phyloP scores from a whole-genome alignment of 768 basidiomycete genomes.

The Mycena polygramma region DNA sequence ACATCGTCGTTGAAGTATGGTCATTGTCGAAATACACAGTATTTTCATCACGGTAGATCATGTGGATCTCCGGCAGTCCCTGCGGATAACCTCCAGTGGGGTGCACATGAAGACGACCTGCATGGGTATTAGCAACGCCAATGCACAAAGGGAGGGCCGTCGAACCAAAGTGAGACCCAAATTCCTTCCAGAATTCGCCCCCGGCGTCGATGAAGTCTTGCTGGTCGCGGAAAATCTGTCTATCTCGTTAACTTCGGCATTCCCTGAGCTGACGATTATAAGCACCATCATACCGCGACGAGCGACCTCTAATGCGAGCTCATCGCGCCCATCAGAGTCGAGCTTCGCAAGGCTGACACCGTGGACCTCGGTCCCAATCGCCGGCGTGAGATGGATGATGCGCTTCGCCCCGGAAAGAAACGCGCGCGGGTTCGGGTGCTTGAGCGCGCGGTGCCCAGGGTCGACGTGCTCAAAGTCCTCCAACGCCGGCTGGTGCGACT shows the following conservation, averaged over 20 bases:
- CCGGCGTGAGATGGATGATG: conserved; percentile 63
- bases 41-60: conserved; percentile 70
- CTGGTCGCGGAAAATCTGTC: conserved; percentile 67
- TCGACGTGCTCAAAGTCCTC: conserved; percentile 69
- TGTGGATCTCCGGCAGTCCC: conserved; percentile 66
- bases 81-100: conserved; percentile 71
- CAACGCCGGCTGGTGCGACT: conserved; percentile 58
- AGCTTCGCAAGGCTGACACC: conserved; percentile 66
- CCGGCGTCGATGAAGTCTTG: conserved; percentile 65
- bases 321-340: conserved; percentile 58
- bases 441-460: conserved; percentile 66
- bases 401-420: conserved; percentile 63
- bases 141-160: neutral
- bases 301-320: conserved; percentile 63
- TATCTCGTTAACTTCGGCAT: neutral
- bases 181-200: conserved; percentile 62
- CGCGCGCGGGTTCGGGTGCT: conserved; percentile 62
- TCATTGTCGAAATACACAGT: conserved; percentile 63
- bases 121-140: neutral
- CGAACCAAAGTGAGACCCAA: conserved; percentile 62
- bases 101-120: conserved; percentile 64
- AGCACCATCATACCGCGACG: conserved; percentile 32
- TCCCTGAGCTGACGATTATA: no score
- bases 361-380: conserved; percentile 67
- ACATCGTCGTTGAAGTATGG: conserved; percentile 53